Base-by-base conservation (phyloP, 306 rosid species). In the Vicia faba region DNA sequence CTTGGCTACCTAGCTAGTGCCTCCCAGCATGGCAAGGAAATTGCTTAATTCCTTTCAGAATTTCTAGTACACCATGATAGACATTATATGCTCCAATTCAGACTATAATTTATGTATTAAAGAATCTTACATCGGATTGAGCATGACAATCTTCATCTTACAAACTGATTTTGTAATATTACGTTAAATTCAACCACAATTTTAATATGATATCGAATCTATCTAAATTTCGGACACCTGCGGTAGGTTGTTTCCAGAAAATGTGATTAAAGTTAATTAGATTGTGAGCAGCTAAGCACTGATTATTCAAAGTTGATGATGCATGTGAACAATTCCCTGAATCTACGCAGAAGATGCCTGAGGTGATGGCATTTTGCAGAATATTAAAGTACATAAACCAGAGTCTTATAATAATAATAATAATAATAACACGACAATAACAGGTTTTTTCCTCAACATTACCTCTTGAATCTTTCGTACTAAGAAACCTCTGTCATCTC, bases 251-350 rank as follows among this genome's bases (percentile, higher is more conserved):
- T n/a, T n/a, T n/a, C n/a, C n/a, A n/a, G 4, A 25, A 25, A 25
- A 25, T 6, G 38, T 33, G 33, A 53, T 23, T 53, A 23, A 23
- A 55, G 18, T 28, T 26, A 55, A 55, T 26, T 55, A 28, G 36
- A 55, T 26, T 55, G 10, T 61, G 55, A 67, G 71, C 26, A 43
- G 70, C 45, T 40, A 40, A 33, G 29, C 68, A 73, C 15, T 44
- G 65, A 68, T 45, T 77, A 66, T 20, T 57, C 56, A 2, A 75
- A 64, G 64, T 41, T 59, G 83, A 72, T 66, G 64, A 20, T 66
- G 69, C 82, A 65, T 71, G 84, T 81, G 88, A 61, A 75, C 49
- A 67, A 79, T 79, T 78, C 78, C 86, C 83, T 72, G 83, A 83
- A 74, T 75, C 70, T 26, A 44, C 78, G 88, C 86, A 71, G 70